Percentiles rank a stretch among this genome's conserved stretches.
Conservation (phyloP, 768 basidiomycete genomes). For the Nidularia sp. region DNA sequence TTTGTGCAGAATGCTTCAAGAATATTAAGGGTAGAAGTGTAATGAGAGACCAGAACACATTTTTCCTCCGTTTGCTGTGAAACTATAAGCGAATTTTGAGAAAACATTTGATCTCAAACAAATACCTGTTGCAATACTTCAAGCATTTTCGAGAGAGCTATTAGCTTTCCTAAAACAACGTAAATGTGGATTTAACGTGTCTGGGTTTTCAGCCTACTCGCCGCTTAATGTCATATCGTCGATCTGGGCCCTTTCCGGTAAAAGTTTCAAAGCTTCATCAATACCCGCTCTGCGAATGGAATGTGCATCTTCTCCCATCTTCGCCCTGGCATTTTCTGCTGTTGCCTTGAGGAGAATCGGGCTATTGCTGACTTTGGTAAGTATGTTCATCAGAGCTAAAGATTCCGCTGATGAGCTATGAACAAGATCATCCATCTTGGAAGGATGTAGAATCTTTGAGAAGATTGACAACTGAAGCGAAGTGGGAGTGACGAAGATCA, state of each 20-base stretch:
- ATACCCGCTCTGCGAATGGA: constrained; percentile 45
- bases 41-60: constrained; percentile 95
- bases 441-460: constrained; percentile 65
- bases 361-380: constrained; percentile 92
- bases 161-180: constrained; percentile 65
- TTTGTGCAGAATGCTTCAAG: constrained; percentile 83
- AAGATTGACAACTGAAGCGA: constrained; percentile 80
- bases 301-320: constrained; percentile 20
- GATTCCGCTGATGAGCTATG: constrained; percentile 73
- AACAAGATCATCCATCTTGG: constrained; percentile 64
- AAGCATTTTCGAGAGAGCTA: constrained; percentile 63
- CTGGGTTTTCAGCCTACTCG: no score
- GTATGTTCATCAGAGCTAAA: constrained; percentile 70
- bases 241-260: constrained; percentile 56
- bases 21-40: constrained; percentile 90
- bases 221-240: constrained; percentile 82
- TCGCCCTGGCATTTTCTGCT: constrained; percentile 53
- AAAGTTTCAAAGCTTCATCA: constrained; percentile 53
- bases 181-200: no score
- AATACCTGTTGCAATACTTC: constrained; percentile 52
- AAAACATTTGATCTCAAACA: not conserved
- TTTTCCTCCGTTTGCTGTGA: constrained; percentile 83
- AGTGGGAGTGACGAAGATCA: constrained; percentile 94
- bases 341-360: constrained; percentile 84
- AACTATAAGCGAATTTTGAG: not conserved